phyloP scores from a whole-genome alignment of 495 filamentous ascomycete species.

The Neurospora sp. region DNA sequence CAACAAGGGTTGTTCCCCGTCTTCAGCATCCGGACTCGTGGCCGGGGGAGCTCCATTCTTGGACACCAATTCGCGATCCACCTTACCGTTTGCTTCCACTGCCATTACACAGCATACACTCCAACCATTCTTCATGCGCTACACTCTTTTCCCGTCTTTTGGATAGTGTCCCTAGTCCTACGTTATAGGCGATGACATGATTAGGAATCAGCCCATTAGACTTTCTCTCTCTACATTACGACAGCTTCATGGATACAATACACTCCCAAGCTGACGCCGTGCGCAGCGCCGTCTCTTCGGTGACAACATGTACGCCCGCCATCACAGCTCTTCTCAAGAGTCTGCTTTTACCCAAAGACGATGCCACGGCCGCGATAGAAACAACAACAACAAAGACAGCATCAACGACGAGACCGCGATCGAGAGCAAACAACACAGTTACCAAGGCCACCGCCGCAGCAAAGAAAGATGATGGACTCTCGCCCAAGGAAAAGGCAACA shows the following conservation, averaged over 20 bases:
- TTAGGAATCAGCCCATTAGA: slow-evolving; percentile 21
- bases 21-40: not conserved
- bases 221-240: slow-evolving; percentile 1
- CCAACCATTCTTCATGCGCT: not conserved
- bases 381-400: slow-evolving; percentile 2
- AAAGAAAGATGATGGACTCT: slow-evolving; percentile 29
- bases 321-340: slow-evolving; percentile 40
- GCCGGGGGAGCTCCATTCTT: not conserved
- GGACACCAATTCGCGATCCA: slow-evolving; percentile 3
- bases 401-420: slow-evolving; percentile 13
- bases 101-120: not conserved
- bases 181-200: slow-evolving; percentile 11
- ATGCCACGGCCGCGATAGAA: slow-evolving; percentile 15
- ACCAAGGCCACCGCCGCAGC: slow-evolving; percentile 5
- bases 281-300: slow-evolving; percentile 38
- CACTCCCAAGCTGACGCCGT: slow-evolving; percentile 37
- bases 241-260: slow-evolving; percentile 35
- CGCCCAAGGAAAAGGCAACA: slow-evolving; percentile 51
- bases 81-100: not conserved
- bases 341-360: slow-evolving; percentile 32
- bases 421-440: slow-evolving; percentile 15
- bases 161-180: slow-evolving; percentile 5
- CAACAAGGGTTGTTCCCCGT: not conserved
- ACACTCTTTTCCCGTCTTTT: slow-evolving; percentile 1
- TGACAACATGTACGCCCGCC: slow-evolving; percentile 42